Evolutionary conservation across 257 asterid genomes (phyloP).

Genomic region (Salvia rosmarinus): DNA sequence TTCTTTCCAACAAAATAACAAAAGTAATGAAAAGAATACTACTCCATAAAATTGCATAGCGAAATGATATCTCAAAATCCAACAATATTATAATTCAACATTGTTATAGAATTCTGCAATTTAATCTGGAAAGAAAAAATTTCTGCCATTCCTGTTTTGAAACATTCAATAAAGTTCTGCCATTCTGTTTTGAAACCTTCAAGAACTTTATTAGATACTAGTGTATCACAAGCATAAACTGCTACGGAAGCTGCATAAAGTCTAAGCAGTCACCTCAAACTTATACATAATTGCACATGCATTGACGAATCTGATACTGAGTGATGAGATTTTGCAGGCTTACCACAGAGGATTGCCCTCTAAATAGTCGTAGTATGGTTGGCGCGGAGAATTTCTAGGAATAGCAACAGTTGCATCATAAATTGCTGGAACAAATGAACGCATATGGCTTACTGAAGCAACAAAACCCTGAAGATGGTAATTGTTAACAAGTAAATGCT

Average conservation of each 20-base stretch:
- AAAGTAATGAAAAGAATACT: slow-evolving; percentile 2
- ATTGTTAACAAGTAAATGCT: slow-evolving; percentile 48
- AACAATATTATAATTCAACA: background rate
- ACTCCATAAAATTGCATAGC: background rate
- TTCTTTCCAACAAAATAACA: background rate
- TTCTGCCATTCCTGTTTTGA: background rate
- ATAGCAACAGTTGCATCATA: slow-evolving; percentile 84
- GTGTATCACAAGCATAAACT: background rate
- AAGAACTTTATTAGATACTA: background rate
- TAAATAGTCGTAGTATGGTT: slow-evolving; percentile 81
- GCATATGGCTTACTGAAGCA: slow-evolving; percentile 82
- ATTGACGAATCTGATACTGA: slow-evolving; percentile 8
- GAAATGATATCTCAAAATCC: background rate
- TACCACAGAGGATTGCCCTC: slow-evolving; percentile 92
- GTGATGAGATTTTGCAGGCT: slow-evolving; percentile 36
- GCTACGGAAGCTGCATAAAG: background rate
- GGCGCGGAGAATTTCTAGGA: slow-evolving; percentile 79
- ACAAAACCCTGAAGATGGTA: slow-evolving; percentile 81
- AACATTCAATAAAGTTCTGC: background rate
- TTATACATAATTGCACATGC: slow-evolving; percentile 14
- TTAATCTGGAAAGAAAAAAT: background rate
- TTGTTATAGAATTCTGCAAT: background rate
- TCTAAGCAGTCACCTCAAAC: background rate
- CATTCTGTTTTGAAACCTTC: background rate
- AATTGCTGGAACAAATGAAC: slow-evolving; percentile 89